Evolutionary conservation across 495 filamentous ascomycete species (phyloP).

Genomic region (Xylaria telfairii): DNA sequence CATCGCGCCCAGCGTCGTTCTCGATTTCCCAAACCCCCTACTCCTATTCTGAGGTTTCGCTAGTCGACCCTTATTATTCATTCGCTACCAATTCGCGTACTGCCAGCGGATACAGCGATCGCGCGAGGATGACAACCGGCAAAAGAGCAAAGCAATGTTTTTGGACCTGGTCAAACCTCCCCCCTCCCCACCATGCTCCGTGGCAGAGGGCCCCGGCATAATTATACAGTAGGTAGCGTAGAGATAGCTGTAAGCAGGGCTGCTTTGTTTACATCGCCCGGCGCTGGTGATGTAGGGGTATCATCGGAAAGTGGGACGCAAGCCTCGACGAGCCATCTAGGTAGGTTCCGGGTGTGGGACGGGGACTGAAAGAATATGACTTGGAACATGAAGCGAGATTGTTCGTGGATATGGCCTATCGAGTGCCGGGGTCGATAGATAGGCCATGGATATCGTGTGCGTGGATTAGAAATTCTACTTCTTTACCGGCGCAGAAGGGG

Average conservation of each 20-base stretch:
- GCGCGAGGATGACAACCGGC: not conserved
- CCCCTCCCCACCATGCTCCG: not conserved
- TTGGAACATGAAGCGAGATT: not conserved
- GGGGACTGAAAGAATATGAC: not conserved
- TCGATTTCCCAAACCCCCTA: conserved; percentile 1
- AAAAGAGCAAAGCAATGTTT: not conserved
- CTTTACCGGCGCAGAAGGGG: conserved; percentile 60
- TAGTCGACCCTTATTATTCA: conserved; percentile 3
- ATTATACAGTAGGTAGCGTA: not conserved
- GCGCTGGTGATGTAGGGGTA: not conserved
- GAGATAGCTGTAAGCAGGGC: too few species aligned
- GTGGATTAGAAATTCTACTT: conserved; percentile 44
- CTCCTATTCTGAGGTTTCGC: not conserved
- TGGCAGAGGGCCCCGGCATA: not conserved
- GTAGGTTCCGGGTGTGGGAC: not conserved
- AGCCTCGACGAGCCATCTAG: not conserved
- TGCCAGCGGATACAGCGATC: not conserved
- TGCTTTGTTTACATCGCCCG: not conserved
- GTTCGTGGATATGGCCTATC: not conserved
- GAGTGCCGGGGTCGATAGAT: not conserved
- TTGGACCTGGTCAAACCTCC: not conserved
- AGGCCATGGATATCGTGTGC: conserved; percentile 29
- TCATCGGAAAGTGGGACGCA: not conserved
- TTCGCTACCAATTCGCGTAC: not conserved
- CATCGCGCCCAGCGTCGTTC: conserved; percentile 13